Conservation (phyloP, 257 asterid genomes). For the Vinca minor region DNA sequence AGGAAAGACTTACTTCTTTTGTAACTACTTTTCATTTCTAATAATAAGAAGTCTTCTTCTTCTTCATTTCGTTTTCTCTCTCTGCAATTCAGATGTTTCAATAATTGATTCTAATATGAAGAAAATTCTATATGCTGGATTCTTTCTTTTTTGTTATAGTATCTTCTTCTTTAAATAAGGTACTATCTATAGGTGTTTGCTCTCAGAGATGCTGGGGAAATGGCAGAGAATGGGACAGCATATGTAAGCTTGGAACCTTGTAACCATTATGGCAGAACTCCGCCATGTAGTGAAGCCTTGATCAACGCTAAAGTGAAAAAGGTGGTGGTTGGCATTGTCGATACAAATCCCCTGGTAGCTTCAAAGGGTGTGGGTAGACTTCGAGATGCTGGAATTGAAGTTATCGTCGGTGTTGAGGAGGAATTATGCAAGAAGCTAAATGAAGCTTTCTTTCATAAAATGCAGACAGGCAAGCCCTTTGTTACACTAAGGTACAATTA, state of each 20-base stretch:
- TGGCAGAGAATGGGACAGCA: constrained; percentile 76
- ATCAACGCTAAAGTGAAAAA: constrained; percentile 70
- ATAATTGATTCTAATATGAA: too few species aligned
- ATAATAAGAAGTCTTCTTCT: too few species aligned
- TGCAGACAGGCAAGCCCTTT: constrained; percentile 71
- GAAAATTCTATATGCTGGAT: neutral
- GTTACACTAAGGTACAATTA: constrained; percentile 60
- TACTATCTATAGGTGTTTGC: constrained; percentile 63
- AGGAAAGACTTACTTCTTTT: too few species aligned
- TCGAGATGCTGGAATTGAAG: constrained; percentile 72
- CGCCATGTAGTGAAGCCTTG: constrained; percentile 88
- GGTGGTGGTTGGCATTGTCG: constrained; percentile 93
- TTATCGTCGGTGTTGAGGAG: constrained; percentile 73
- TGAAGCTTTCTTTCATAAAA: constrained; percentile 70
- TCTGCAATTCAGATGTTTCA: too few species aligned
- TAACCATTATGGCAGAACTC: constrained; percentile 93
- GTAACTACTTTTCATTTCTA: too few species aligned
- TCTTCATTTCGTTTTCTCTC: too few species aligned
- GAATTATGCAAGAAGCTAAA: constrained; percentile 65
- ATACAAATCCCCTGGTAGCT: constrained; percentile 85
- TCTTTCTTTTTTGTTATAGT: neutral
- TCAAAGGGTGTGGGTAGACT: constrained; percentile 64
- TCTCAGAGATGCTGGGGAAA: constrained; percentile 74
- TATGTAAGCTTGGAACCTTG: constrained; percentile 95
- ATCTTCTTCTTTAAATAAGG: too few species aligned